These are phyloP conservation scores for Ormosia semicastrata DNA, from an alignment of 306 rosid genomes.

Conservation along the genomic window DNA sequence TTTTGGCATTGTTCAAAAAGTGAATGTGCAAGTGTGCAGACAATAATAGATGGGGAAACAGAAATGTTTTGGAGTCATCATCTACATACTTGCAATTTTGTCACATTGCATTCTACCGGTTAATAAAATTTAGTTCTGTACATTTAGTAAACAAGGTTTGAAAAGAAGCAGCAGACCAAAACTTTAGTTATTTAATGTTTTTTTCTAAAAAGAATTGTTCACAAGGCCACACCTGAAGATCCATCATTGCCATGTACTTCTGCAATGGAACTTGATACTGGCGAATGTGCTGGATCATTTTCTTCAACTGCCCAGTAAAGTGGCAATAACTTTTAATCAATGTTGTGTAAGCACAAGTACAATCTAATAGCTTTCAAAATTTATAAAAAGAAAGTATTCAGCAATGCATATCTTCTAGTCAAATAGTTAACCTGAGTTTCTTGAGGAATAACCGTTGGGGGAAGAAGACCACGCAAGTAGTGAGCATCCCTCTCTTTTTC, in stretches of 20 bases:
- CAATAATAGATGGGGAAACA: neutral
- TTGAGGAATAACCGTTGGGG: conserved; percentile 76
- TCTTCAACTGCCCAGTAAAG: conserved; percentile 68
- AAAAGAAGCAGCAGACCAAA: neutral
- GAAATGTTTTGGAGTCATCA: neutral
- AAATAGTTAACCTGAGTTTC: conserved; percentile 68
- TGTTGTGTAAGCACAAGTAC: neutral
- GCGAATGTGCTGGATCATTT: conserved; percentile 81
- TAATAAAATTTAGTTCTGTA: neutral
- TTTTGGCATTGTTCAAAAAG: neutral
- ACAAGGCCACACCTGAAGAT: conserved; percentile 79
- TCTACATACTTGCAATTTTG: neutral
- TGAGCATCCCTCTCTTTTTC: conserved; percentile 96
- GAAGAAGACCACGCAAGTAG: conserved; percentile 96
- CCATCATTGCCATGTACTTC: conserved; percentile 97
- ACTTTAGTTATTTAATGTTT: neutral
- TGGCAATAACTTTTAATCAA: neutral
- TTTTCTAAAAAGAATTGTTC: neutral
- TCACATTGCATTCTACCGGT: neutral
- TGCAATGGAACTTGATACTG: conserved; percentile 91
- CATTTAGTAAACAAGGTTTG: neutral
- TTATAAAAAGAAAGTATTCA: neutral
- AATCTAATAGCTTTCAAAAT: neutral
- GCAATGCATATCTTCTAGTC: neutral
- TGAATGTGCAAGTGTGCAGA: neutral